Percentiles rank a stretch among this genome's conserved stretches.
These are phyloP conservation scores for Carpinus viminea DNA, from an alignment of 306 rosid species.

Conservation along the genomic window DNA sequence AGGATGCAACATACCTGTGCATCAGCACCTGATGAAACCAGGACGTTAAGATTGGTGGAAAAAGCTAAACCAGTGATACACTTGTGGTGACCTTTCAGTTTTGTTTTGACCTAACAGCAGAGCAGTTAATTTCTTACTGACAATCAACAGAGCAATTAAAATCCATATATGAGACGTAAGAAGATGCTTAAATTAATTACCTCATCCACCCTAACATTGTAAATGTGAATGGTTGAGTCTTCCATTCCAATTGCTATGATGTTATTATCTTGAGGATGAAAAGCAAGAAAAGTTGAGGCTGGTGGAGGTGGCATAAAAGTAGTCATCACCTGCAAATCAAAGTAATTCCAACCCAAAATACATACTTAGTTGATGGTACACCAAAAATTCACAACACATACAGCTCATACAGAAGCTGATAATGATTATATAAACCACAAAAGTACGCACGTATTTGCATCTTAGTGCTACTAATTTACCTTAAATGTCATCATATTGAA, in stretches of 20 bases:
- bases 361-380: not conserved
- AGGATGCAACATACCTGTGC: slow-evolving; percentile 58
- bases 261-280: slow-evolving; percentile 91
- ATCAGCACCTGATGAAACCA: slow-evolving; percentile 86
- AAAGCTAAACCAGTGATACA: slow-evolving; percentile 80
- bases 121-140: slow-evolving; percentile 1
- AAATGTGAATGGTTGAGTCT: slow-evolving; percentile 82
- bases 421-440: not conserved
- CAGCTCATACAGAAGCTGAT: not conserved
- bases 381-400: slow-evolving; percentile 9
- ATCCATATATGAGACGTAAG: slow-evolving; percentile 1
- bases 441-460: not conserved
- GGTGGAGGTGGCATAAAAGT: slow-evolving; percentile 83
- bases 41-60: slow-evolving; percentile 64
- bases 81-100: slow-evolving; percentile 78
- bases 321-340: slow-evolving; percentile 70
- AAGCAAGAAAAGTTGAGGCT: slow-evolving; percentile 73
- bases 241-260: slow-evolving; percentile 92
- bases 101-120: slow-evolving; percentile 63
- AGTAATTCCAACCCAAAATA: slow-evolving; percentile 3
- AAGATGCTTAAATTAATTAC: slow-evolving; percentile 34
- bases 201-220: slow-evolving; percentile 80
- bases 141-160: slow-evolving; percentile 16
- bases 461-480: slow-evolving; percentile 35
- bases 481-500: slow-evolving; percentile 83